Base-by-base conservation (phyloP, 2,329 filamentous ascomycete species). In the Aureobasidium namibiae region DNA sequence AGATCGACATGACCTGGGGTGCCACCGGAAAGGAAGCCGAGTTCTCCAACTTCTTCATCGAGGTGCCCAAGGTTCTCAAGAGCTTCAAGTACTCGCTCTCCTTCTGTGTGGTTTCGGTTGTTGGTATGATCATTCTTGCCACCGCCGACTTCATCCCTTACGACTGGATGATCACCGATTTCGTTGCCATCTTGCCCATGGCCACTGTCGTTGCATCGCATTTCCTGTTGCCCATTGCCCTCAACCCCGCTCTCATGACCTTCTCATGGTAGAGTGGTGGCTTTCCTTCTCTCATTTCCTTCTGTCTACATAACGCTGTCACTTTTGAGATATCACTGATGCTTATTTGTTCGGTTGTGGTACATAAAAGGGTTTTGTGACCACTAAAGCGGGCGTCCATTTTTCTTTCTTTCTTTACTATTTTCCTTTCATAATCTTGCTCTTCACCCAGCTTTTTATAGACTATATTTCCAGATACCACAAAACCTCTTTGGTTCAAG, bases 201-300 rank as follows among this genome's bases (percentile, higher is more conserved):
- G 71, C 70, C 23, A 77, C 74, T 39, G 73, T 82, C 38, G 73
- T 85, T 11, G 70, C 76, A 44, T 75, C 74, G 36, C 82, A 86
- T 67, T 82, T 85, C 67, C 69, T 82, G 41, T 69, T 85, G 61
- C 83, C 83, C 10, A 78, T 87, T 52, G 76, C 76, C 59, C 70
- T 86, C 62, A 86, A 86, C 65, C 84, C 84, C 21, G 82, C 81
- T 53, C 67, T 86, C 72, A 86, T 87, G 82, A 76, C 79, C 67
- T 83, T 85, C 66, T 82, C 79, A 44, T 85, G 53, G 53, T 56
- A 56, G 23, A 45, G 39, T n/a, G 11, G 26, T 5, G 6, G 18
- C 24, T 33, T 21, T 41, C 18, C 16, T 33, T 38, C 18, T 5
- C 1, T 29, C 23, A 26, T 38, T 23, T 38, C 44, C 36, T 29